These are phyloP conservation scores for Alopecurus myosuroides DNA, from an alignment of 176 grass and related monocot species.

Conservation along the genomic window DNA sequence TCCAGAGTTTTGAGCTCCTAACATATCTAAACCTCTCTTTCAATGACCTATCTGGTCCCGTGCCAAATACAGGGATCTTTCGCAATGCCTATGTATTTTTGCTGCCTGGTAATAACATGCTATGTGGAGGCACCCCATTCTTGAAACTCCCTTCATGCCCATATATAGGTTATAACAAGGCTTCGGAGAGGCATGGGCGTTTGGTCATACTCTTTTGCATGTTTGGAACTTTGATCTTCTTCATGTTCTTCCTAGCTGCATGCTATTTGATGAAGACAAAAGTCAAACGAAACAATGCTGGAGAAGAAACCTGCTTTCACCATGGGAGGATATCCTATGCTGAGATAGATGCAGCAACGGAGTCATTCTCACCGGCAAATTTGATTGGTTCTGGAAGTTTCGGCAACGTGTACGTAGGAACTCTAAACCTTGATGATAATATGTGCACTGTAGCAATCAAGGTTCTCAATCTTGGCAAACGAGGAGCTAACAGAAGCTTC, in stretches of 20 bases:
- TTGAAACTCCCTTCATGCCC: background rate
- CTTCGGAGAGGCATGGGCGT: background rate
- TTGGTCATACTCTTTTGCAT: background rate
- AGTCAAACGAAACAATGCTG: background rate
- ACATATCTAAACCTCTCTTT: slow-evolving; percentile 21
- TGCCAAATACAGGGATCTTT: slow-evolving; percentile 14
- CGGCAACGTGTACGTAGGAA: slow-evolving; percentile 17
- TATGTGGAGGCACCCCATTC: slow-evolving; percentile 15
- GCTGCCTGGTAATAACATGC: background rate
- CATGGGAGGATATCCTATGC: slow-evolving; percentile 25
- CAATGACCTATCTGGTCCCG: slow-evolving; percentile 18
- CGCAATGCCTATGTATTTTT: background rate
- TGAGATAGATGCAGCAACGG: slow-evolving; percentile 2
- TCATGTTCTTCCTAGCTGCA: background rate
- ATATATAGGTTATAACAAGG: background rate
- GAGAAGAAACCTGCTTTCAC: background rate
- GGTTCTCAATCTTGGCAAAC: slow-evolving; percentile 16
- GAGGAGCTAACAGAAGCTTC: slow-evolving; percentile 19
- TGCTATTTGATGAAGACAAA: slow-evolving; percentile 1
- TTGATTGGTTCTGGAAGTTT: slow-evolving; percentile 32
- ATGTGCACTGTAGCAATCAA: slow-evolving; percentile 8
- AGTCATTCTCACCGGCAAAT: slow-evolving; percentile 15
- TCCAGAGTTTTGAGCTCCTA: background rate
- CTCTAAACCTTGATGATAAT: background rate
- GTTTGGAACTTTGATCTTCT: slow-evolving; percentile 7